Percentiles rank a stretch among this genome's conserved stretches.
phyloP scores from a whole-genome alignment of 2,329 filamentous ascomycete species.

The Colletotrichum orbiculare region DNA sequence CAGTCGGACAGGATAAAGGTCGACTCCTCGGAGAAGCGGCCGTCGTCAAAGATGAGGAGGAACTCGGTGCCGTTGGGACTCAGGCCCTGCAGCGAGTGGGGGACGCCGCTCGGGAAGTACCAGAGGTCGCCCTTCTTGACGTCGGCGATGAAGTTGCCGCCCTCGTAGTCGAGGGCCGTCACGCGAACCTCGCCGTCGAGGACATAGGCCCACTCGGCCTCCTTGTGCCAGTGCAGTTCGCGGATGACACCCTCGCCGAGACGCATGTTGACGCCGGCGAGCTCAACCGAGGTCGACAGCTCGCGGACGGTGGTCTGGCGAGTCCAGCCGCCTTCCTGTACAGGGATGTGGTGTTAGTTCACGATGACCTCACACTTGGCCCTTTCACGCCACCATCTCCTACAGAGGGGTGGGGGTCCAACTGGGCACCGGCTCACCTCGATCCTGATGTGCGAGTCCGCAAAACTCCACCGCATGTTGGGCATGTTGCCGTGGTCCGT shows the following conservation, averaged over 20 bases:
- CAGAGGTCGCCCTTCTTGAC: conserved; percentile 78
- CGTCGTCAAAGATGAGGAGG: conserved; percentile 60
- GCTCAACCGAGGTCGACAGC: conserved; percentile 73
- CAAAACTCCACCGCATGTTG: conserved; percentile 80
- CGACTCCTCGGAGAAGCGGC: conserved; percentile 67
- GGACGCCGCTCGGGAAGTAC: conserved; percentile 84
- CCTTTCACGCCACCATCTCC: no score
- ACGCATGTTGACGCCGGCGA: conserved; percentile 83
- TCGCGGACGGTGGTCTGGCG: conserved; percentile 77
- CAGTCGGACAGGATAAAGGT: conserved; percentile 81
- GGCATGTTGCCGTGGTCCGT: conserved; percentile 77
- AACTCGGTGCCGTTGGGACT: conserved; percentile 46
- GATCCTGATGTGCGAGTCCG: conserved; percentile 72
- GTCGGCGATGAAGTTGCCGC: conserved; percentile 82
- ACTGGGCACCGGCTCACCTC: conserved; percentile 56
- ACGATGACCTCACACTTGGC: neutral
- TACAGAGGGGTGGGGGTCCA: no score
- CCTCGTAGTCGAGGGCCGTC: conserved; percentile 79
- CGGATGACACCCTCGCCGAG: conserved; percentile 78
- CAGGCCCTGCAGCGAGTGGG: conserved; percentile 72
- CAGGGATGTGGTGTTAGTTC: neutral
- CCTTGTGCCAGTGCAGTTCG: conserved; percentile 85
- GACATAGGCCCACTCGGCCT: conserved; percentile 83
- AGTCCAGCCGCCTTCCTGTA: conserved; percentile 79
- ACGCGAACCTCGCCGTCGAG: conserved; percentile 77